Evolutionary conservation across 108 stramenopile genomes (phyloP), one percentile per base, ranked within the genome.

Genomic region (Ochromonas danica): DNA sequence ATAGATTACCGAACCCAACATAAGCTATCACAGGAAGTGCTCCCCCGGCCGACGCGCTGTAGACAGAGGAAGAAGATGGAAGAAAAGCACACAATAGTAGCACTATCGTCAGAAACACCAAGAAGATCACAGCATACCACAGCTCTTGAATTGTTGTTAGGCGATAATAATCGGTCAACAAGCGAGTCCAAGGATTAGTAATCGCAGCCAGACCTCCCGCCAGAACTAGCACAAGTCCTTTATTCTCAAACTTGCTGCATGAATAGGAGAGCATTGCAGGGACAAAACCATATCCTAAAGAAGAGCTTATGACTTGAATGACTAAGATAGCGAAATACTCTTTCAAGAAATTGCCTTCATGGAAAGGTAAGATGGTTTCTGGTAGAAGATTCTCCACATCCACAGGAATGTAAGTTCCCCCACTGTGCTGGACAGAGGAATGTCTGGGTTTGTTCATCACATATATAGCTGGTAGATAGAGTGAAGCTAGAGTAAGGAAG

Each of bases 401-500:
- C n/a, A n/a, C n/a, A n/a, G n/a, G n/a, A n/a, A n/a, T n/a, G n/a
- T n/a, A n/a, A n/a, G n/a, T n/a, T n/a, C n/a, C n/a, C n/a, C n/a
- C n/a, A n/a, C n/a, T n/a, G n/a, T n/a, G n/a, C n/a, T n/a, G n/a
- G n/a, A n/a, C n/a, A n/a, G n/a, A n/a, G n/a, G n/a, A n/a, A n/a
- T n/a, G n/a, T n/a, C n/a, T n/a, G n/a, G n/a, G n/a, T n/a, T n/a
- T n/a, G n/a, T n/a, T n/a, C n/a, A n/a, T n/a, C n/a, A n/a, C n/a
- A n/a, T n/a, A n/a, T 17, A 70, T 70, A 10, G 67, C 67, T 10
- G 67, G 67, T 10, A 70, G 10, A 22, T 70, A 70, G 17, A 70
- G 40, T 31, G 14, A 40, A 22, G 67, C 10, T 31, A 70, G 39
- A 17, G 67, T 70, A 10, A 70, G 17, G 33, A 31, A 70, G 39